Conservation (phyloP, 371 early-diverging fungal species). For the Sporodiniella umbellata region DNA sequence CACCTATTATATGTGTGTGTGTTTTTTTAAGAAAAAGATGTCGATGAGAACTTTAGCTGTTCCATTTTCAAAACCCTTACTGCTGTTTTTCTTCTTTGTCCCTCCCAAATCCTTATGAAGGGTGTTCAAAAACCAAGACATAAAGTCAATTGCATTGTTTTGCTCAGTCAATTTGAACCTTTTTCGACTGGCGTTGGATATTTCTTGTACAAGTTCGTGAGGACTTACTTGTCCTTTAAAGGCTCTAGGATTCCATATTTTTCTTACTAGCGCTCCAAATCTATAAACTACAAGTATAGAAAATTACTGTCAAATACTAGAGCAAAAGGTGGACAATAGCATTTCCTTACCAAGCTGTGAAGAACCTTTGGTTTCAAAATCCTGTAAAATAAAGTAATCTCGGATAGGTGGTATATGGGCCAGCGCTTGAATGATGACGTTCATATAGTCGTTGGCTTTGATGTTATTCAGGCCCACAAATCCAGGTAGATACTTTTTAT, state of each 20-base stretch:
- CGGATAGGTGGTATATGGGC: conserved; percentile 88
- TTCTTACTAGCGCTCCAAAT: conserved; percentile 79
- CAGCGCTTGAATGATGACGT: conserved; percentile 89
- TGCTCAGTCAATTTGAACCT: conserved; percentile 80
- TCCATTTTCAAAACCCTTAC: conserved; percentile 31
- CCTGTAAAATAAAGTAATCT: conserved; percentile 76
- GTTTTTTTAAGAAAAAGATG: not conserved
- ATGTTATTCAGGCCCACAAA: conserved; percentile 95
- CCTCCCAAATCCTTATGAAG: conserved; percentile 88
- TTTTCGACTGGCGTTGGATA: conserved; percentile 80
- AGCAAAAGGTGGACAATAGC: too few species aligned
- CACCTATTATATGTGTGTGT: conserved; percentile 31
- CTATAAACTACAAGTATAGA: conserved; percentile 56
- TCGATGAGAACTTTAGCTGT: not conserved
- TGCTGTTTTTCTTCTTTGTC: conserved; percentile 66
- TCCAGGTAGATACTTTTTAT: conserved; percentile 86
- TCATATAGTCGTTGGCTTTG: conserved; percentile 95
- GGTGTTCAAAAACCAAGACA: conserved; percentile 93
- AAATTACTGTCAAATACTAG: too few species aligned
- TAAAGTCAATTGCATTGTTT: conserved; percentile 86
- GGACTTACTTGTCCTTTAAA: conserved; percentile 97
- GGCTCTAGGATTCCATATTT: conserved; percentile 92
- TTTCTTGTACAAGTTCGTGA: conserved; percentile 93
- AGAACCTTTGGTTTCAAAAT: conserved; percentile 50
- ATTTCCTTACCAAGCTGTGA: conserved; percentile 65